These are phyloP conservation scores for Bacterosira constricta DNA, from an alignment of 108 stramenopile species.

Conservation along the genomic window DNA sequence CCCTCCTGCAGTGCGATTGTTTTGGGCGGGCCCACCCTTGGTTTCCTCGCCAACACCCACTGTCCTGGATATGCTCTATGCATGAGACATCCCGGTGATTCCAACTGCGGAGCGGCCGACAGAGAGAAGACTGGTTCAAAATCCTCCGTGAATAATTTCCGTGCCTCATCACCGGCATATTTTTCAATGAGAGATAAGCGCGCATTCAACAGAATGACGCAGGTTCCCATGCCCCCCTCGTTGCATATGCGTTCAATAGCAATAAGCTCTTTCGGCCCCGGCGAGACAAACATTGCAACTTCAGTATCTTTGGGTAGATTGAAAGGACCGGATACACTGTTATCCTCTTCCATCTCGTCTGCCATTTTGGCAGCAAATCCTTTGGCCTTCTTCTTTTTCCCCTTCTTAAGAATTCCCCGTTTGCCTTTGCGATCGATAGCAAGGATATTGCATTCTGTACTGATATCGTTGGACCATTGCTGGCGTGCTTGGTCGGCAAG, in stretches of 20 bases:
- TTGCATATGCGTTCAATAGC: conserved; percentile 74
- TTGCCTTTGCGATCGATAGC: conserved; percentile 65
- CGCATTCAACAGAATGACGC: conserved; percentile 83
- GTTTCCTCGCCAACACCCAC: conserved; percentile 84
- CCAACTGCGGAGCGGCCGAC: conserved; percentile 74
- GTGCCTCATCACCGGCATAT: conserved; percentile 59
- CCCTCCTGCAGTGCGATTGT: conserved; percentile 52
- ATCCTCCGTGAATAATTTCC: conserved; percentile 57
- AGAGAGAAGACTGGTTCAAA: conserved; percentile 79
- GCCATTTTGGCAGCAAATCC: conserved; percentile 87
- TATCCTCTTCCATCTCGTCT: conserved; percentile 62
- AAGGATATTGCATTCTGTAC: conserved; percentile 64
- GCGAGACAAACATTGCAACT: conserved; percentile 84
- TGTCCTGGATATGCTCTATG: conserved; percentile 69
- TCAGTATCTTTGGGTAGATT: conserved; percentile 64
- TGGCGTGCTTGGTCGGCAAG: conserved; percentile 66
- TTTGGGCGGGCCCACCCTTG: conserved; percentile 76
- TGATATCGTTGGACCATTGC: conserved; percentile 72
- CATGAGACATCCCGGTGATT: conserved; percentile 71
- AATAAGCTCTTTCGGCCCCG: conserved; percentile 79
- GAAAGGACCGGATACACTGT: conserved; percentile 57
- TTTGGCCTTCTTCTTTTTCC: conserved; percentile 52
- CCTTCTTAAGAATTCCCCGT: conserved; percentile 45
- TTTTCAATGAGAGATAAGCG: conserved; percentile 60
- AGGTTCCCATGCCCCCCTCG: conserved; percentile 73